Evolutionary conservation across 169 alveolate genomes (phyloP).

Genomic region (Babesia sp.): DNA sequence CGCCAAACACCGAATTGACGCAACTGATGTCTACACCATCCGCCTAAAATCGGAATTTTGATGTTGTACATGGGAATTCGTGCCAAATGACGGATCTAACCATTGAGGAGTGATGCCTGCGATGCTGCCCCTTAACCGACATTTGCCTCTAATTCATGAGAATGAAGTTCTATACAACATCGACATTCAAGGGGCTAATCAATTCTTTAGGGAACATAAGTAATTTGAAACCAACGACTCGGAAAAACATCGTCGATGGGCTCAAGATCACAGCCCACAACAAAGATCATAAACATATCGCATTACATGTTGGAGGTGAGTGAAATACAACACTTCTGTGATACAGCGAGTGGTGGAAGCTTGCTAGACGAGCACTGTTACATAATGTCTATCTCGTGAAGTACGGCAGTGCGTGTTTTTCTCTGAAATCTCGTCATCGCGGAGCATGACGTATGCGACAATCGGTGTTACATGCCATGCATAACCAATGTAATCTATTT

Average conservation of each 20-base stretch:
- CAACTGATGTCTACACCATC: not conserved
- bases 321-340: too few relatives aligned
- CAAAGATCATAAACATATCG: not conserved
- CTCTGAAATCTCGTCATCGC: too few relatives aligned
- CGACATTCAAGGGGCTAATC: conserved; percentile 14
- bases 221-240: not conserved
- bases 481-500: not conserved
- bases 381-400: too few relatives aligned
- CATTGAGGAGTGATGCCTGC: not conserved
- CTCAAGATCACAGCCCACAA: not conserved
- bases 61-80: conserved; percentile 7
- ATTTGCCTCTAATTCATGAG: not conserved
- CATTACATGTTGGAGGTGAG: conserved; percentile 24
- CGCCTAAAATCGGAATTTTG: not conserved
- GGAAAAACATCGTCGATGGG: not conserved
- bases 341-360: too few relatives aligned
- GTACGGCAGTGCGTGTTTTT: too few relatives aligned
- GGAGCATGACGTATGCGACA: not conserved
- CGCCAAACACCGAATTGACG: conserved; percentile 5
- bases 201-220: conserved; percentile 4
- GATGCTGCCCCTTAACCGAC: not conserved
- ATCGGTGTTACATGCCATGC: not conserved
- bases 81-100: not conserved
- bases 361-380: too few relatives aligned
- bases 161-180: conserved; percentile 2